Evolutionary conservation across 306 rosid genomes (phyloP).

Genomic region (Trifolium fragiferum): DNA sequence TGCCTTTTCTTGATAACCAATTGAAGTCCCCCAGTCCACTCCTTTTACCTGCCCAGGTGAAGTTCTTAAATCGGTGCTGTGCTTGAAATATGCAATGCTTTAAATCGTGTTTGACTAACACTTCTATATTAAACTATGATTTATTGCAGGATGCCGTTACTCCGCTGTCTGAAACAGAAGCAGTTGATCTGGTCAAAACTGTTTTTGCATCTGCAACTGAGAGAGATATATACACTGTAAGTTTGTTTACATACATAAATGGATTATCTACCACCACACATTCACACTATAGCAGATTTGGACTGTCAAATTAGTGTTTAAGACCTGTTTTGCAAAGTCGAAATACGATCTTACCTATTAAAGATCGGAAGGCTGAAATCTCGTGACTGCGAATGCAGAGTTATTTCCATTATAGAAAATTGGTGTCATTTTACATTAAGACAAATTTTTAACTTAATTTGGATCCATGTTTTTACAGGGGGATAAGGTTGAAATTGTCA

Average conservation of each 20-base stretch:
- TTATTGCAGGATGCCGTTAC: conserved; percentile 1
- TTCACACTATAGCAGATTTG: background rate
- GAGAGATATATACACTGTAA: conserved; percentile 8
- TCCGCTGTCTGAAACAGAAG: background rate
- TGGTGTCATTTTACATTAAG: background rate
- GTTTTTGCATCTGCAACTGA: background rate
- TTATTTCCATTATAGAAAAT: background rate
- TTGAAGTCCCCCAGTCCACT: conserved; percentile 9
- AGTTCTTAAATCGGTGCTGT: background rate
- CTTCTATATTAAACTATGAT: background rate
- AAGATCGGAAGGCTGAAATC: background rate
- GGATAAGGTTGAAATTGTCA: conserved; percentile 10
- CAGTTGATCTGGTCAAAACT: background rate
- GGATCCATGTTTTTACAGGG: background rate
- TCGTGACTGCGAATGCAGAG: background rate
- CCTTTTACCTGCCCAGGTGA: conserved; percentile 10
- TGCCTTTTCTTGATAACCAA: conserved; percentile 22
- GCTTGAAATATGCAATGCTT: background rate
- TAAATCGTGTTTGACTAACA: background rate
- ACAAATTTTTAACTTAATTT: background rate
- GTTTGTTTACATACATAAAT: background rate
- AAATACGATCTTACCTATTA: background rate
- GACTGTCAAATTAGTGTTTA: background rate
- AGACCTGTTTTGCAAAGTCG: background rate
- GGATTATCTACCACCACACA: background rate